Evolutionary conservation across 2,329 filamentous ascomycete genomes (phyloP), one percentile per base, ranked within the genome.

Genomic region (Aspergillus texensis): DNA sequence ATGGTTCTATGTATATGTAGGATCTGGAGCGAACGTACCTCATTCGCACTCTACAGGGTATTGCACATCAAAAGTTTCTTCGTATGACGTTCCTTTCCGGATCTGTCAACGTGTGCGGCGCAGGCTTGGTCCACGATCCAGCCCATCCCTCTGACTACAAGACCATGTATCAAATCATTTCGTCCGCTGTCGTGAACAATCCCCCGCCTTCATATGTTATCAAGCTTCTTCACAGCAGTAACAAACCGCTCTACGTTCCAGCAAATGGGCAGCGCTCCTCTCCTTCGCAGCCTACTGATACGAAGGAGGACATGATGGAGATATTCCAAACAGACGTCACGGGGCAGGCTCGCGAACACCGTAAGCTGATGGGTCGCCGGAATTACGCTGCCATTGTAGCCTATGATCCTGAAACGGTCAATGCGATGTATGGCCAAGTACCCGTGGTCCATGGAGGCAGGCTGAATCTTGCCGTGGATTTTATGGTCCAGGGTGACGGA

Each of bases 281-380:
- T 1, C 88, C 93, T 62, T 86, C 87, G 10, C 72, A 78, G 68
- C 89, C 91, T 1, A 90, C 89, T 1, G 95, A 99, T 77, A 99
- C 95, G 54, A 98, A 99, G 79, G 95, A 99, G 78, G 95, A 99
- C 80, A 99, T 99, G 95, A 96, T 99, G 91, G 95, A 99, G 82
- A 96, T 99, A 69, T 99, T 99, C 85, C 93, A 95, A 72, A 92
- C 90, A 9, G 95, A 99, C 71, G 93, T 95, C 19, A 92, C 90
- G 60, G 94, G 95, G n/a, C 83, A 88, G 41, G 84, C 89, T 0
- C 86, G 94, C 54, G 94, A 97, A 77, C 84, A 94, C 74, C 94
- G 94, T 81, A 91, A 94, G 74, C 86, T 99, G 58, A 99, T 99
- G 93, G 93, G 91, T 0, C 85, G 94, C 48, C 85, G 95, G 63